Base-by-base conservation (phyloP, 176 grass and related monocot species). In the Guadua angustifolia region DNA sequence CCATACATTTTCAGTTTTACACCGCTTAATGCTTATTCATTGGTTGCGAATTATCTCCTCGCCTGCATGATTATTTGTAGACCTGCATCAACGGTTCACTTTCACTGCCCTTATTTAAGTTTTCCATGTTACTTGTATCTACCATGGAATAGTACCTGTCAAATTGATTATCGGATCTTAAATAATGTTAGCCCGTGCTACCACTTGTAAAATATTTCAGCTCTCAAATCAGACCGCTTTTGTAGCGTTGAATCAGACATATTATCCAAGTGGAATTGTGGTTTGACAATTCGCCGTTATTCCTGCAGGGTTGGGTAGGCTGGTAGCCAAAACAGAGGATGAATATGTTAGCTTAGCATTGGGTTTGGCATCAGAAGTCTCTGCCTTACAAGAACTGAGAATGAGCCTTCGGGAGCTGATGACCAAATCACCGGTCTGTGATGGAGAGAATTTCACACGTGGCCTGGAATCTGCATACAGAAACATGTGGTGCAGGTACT, bases 391-490 rank as follows among this genome's bases (percentile, higher is more conserved):
- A 89, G 91, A 95, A 49, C 74, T 99, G 50, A 89, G 96, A 82
- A 85, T 86, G 91, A 87, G 85, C 36, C 88, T 99, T 35, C 89
- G 96, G 50, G 96, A 92, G 21, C 83, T 90, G 55, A 99, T 99
- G 96, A 80, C 76, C 33, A 99, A 87, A 62, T 99, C 96, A 24
- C 85, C 96, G 18, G 79, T 99, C 13, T 99, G 93, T 65, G 88
- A 99, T 66, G 96, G 96, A 85, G 79, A 85, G 22, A 89, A 75
- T 60, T 99, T 99, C 78, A 81, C 87, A 78, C 79, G 74, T 0
- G 91, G 93, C 58, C 87, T 99, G 68, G 96, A 99, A 91, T 95
- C 93, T 77, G 84, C 91, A 44, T 99, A 95, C 83, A 89, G 93
- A 66, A 85, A 85, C 77, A 99, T 99, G 93, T 99, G 96, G 96